phyloP scores from a whole-genome alignment of 805 yeast species.

The Suhomyces sp. region DNA sequence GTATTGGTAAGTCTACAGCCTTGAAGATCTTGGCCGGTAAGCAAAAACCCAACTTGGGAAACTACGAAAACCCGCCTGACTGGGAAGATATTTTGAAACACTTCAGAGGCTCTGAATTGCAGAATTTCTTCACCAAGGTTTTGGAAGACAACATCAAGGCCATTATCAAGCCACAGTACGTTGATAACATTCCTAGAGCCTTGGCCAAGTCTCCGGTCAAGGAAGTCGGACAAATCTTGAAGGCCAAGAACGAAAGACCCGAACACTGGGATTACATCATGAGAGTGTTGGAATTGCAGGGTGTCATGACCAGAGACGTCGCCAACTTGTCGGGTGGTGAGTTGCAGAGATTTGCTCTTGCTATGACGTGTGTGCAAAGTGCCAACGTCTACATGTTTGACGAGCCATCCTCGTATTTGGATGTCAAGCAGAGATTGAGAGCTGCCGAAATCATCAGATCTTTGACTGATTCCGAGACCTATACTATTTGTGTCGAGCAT shows the following conservation, averaged over 20 bases:
- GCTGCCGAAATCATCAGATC: constrained; percentile 95
- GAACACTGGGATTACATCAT: constrained; percentile 64
- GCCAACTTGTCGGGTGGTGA: constrained; percentile 95
- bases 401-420: constrained; percentile 97
- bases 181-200: constrained; percentile 95
- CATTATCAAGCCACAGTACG: constrained; percentile 98
- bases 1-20: constrained; percentile 98
- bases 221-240: constrained; percentile 81
- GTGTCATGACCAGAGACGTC: constrained; percentile 83
- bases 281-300: constrained; percentile 67
- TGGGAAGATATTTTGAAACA: constrained; percentile 91
- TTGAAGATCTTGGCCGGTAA: constrained; percentile 95
- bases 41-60: constrained; percentile 94
- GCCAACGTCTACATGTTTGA: constrained; percentile 99
- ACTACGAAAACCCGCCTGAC: constrained; percentile 93
- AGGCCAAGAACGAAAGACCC: constrained; percentile 71
- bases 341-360: constrained; percentile 96
- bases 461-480: constrained; percentile 67
- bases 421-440: constrained; percentile 96
- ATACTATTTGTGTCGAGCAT: constrained; percentile 97
- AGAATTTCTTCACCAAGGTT: constrained; percentile 90
- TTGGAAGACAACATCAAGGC: constrained; percentile 93
- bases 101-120: constrained; percentile 96
- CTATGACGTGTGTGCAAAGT: constrained; percentile 91
- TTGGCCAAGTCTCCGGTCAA: constrained; percentile 80